Evolutionary conservation across 768 basidiomycete genomes (phyloP).

Genomic region (Pleurotus platypus): DNA sequence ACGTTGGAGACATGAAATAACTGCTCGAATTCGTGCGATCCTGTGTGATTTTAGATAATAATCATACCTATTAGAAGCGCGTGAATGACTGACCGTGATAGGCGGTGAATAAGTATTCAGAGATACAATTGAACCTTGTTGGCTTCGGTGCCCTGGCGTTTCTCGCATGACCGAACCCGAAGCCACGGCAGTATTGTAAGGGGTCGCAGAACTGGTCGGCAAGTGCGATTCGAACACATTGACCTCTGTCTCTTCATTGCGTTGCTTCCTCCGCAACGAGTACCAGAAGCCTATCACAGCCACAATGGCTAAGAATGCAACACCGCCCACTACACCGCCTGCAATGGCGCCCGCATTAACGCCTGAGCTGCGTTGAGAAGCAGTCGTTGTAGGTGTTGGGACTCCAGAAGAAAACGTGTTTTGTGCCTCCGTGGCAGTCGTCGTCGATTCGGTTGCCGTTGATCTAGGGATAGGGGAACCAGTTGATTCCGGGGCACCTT

Average conservation of each 20-base stretch:
- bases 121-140: conserved; percentile 7
- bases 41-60: not conserved
- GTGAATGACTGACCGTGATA: not conserved
- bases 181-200: not conserved
- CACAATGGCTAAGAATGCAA: conserved; percentile 39
- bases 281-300: conserved; percentile 37
- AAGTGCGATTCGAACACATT: not conserved
- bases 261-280: conserved; percentile 9
- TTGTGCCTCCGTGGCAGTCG: conserved; percentile 6
- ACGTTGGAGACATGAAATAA: conserved; percentile 11
- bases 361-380: conserved; percentile 10
- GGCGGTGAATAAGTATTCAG: conserved; percentile 11
- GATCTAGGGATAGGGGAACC: not conserved
- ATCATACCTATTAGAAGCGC: not conserved
- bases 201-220: not conserved
- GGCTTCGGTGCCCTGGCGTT: conserved; percentile 17
- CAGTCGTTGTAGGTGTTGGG: conserved; percentile 2
- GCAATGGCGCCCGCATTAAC: conserved; percentile 54
- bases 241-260: not conserved
- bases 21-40: not conserved
- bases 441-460: not conserved
- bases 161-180: not conserved
- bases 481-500: conserved; percentile 14
- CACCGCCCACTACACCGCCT: conserved; percentile 55
- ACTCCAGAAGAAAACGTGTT: conserved; percentile 13